phyloP scores from a whole-genome alignment of 2,329 filamentous ascomycete genomes.

The Graphium sp. region DNA sequence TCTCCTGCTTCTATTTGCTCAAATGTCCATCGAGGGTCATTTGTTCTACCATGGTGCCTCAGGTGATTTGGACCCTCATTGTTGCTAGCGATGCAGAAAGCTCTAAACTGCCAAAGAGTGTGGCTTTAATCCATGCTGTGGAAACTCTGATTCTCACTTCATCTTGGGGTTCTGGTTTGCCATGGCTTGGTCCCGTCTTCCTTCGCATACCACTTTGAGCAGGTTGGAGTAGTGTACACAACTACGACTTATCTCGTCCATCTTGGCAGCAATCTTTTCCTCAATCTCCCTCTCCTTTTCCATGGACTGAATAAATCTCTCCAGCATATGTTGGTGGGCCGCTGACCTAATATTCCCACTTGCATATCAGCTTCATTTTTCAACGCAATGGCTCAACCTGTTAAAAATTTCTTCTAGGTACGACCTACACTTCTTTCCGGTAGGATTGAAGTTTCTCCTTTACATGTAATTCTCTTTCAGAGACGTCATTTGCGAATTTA shows the following conservation, averaged over 20 bases:
- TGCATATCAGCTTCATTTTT: neutral
- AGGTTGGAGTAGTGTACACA: slow-evolving; percentile 1
- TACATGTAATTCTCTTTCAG: no score
- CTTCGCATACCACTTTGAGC: slow-evolving; percentile 2
- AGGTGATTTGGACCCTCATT: neutral
- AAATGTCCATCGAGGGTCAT: no score
- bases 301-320: slow-evolving; percentile 1
- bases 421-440: neutral
- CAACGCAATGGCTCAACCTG: no score
- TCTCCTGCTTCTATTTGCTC: slow-evolving; percentile 1
- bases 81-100: neutral
- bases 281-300: neutral
- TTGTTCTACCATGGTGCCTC: no score
- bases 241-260: neutral
- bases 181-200: slow-evolving; percentile 1
- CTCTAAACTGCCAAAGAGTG: neutral
- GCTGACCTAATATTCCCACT: neutral
- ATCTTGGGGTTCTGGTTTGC: no score
- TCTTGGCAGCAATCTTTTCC: slow-evolving; percentile 1
- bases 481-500: neutral
- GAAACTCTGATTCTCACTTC: no score
- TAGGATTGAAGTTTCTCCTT: slow-evolving; percentile 3
- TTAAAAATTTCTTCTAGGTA: no score
- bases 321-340: neutral
- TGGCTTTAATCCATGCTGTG: no score